These are phyloP conservation scores for Parietaria judaica DNA, from an alignment of 306 rosid species.

Conservation along the genomic window DNA sequence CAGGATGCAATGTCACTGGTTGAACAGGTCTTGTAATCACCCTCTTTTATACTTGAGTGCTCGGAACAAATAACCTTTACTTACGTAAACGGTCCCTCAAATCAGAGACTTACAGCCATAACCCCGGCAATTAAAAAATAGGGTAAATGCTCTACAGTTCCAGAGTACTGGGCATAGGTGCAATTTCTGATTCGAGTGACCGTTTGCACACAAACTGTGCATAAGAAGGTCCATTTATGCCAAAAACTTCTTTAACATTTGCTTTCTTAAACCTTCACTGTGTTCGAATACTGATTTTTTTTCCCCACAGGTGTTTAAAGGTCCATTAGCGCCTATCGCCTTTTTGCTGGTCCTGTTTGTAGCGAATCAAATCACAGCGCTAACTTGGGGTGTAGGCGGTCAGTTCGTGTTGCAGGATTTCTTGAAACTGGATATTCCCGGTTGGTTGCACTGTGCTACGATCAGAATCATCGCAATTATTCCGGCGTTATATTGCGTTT, in stretches of 20 bases:
- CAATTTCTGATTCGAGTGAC: too few species aligned
- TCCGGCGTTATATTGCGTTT: slow-evolving; percentile 84
- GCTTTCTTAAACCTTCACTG: background rate
- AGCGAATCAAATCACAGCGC: slow-evolving; percentile 64
- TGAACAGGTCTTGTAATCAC: slow-evolving; percentile 60
- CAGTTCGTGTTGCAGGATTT: slow-evolving; percentile 57
- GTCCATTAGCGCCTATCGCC: slow-evolving; percentile 48
- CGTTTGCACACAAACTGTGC: background rate
- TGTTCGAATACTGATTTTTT: slow-evolving; percentile 19
- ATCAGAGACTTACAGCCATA: too few species aligned
- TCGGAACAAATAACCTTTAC: too few species aligned
- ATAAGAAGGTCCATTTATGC: too few species aligned
- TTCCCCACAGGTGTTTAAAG: slow-evolving; percentile 53
- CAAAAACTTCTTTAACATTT: too few species aligned
- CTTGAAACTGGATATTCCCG: slow-evolving; percentile 79
- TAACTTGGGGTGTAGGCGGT: slow-evolving; percentile 80
- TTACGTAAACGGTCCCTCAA: too few species aligned
- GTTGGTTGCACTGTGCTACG: slow-evolving; percentile 92
- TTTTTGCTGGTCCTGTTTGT: slow-evolving; percentile 62
- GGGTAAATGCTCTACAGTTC: too few species aligned
- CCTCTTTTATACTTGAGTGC: background rate
- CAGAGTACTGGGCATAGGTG: too few species aligned
- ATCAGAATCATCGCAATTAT: slow-evolving; percentile 70
- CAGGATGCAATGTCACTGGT: slow-evolving; percentile 64
- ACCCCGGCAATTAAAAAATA: too few species aligned